These are phyloP conservation scores for Fusarium begoniae DNA, from an alignment of 2,329 filamentous ascomycete genomes.

Conservation along the genomic window DNA sequence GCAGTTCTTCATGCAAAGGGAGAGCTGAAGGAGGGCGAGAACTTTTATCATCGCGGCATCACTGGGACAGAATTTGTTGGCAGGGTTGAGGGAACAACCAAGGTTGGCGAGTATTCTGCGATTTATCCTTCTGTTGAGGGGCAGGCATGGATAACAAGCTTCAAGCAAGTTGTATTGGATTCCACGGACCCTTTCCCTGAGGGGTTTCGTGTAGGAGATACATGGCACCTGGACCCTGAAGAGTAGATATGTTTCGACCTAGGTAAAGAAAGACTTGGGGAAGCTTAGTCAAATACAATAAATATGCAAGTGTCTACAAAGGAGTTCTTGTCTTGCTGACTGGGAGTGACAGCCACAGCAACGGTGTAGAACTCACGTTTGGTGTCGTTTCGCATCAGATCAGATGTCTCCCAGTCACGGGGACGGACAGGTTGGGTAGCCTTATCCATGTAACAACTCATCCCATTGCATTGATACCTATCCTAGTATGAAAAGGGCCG, in stretches of 20 bases:
- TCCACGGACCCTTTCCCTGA: conserved; percentile 23
- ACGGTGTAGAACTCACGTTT: neutral
- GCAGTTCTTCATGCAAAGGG: conserved; percentile 23
- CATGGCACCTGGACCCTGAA: conserved; percentile 13
- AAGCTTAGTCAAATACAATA: neutral
- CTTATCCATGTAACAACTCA: neutral
- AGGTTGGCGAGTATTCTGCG: conserved; percentile 12
- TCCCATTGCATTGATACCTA: neutral
- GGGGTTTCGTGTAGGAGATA: conserved; percentile 24
- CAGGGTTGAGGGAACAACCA: neutral
- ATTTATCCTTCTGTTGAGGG: conserved; percentile 21
- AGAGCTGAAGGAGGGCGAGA: conserved; percentile 12
- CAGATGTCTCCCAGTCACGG: neutral
- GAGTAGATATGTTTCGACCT: neutral
- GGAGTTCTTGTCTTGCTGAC: fast-evolving
- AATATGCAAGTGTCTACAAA: neutral
- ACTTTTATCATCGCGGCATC: conserved; percentile 15
- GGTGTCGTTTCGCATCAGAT: no score
- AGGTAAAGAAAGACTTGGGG: neutral
- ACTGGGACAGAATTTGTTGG: conserved; percentile 27
- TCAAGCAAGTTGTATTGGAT: conserved; percentile 25
- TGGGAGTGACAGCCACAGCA: neutral
- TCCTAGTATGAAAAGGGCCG: neutral
- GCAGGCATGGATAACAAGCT: conserved; percentile 27
- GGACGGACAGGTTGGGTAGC: neutral